Evolutionary conservation across 108 stramenopile species (phyloP).

Genomic region (Epithemia pelagica): DNA sequence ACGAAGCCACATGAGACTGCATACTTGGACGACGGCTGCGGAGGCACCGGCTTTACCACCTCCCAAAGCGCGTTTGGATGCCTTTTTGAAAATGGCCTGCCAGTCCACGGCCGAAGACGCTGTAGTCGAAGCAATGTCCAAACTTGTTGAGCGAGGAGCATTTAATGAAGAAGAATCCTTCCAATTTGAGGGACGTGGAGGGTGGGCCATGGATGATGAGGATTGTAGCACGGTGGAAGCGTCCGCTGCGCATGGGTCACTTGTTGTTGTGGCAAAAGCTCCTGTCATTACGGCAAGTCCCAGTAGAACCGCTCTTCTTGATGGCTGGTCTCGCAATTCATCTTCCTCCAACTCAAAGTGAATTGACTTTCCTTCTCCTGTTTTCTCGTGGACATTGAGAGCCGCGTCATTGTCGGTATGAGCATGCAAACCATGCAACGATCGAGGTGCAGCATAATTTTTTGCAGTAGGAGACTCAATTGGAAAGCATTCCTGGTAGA

Average conservation of each 20-base stretch:
- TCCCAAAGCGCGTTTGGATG: slow-evolving; percentile 66
- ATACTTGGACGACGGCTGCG: slow-evolving; percentile 84
- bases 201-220: no score
- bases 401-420: no score
- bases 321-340: neutral
- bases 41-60: slow-evolving; percentile 89
- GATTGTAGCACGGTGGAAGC: neutral
- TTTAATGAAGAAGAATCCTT: no score
- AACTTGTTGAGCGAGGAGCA: no score
- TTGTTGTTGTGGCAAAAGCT: neutral
- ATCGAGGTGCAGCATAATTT: no score
- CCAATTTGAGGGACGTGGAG: no score
- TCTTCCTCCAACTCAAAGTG: no score
- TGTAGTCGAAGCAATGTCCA: neutral
- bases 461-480: no score
- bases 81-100: slow-evolving; percentile 43
- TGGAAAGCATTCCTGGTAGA: no score
- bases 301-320: neutral
- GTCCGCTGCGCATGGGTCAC: neutral
- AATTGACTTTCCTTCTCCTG: no score
- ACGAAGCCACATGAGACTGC: slow-evolving; percentile 95
- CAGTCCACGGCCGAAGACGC: slow-evolving; percentile 27
- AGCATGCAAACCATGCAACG: no score
- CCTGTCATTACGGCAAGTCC: neutral
- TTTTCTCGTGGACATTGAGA: no score